Evolutionary conservation across 306 rosid genomes (phyloP).

Genomic region (Inga oerstediana): DNA sequence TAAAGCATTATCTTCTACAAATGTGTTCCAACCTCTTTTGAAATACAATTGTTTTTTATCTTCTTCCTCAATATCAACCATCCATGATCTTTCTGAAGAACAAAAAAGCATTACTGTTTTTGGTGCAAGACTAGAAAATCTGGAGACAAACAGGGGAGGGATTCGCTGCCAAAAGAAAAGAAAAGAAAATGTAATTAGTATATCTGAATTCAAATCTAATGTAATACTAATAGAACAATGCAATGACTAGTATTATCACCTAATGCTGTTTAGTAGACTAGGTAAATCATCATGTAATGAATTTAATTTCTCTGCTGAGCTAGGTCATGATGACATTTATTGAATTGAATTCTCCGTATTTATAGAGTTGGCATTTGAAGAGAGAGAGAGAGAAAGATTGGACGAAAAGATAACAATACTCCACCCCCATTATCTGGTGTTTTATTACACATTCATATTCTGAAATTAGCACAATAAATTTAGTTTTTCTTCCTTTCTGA

Average conservation of each 20-base stretch:
- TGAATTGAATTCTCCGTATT: neutral
- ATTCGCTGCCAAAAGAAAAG: neutral
- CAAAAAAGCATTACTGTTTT: neutral
- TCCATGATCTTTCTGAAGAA: neutral
- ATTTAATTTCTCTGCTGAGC: no score
- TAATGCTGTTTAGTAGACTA: no score
- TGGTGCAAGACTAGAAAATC: neutral
- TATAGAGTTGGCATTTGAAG: neutral
- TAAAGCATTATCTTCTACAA: neutral
- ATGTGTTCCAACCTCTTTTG: constrained; percentile 6
- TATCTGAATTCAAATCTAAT: neutral
- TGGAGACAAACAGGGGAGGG: neutral
- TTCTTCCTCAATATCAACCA: constrained; percentile 1
- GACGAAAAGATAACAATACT: neutral
- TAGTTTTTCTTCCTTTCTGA: neutral
- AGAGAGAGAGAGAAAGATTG: neutral
- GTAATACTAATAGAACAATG: no score
- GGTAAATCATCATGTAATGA: no score
- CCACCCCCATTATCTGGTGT: neutral
- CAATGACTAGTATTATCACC: no score
- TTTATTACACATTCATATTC: neutral
- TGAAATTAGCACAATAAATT: neutral
- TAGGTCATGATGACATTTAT: no score
- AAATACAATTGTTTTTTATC: neutral
- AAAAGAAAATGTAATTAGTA: neutral